Base-by-base conservation (phyloP, 1,284 basidiomycete species). In the Wallemia ichthyophaga region DNA sequence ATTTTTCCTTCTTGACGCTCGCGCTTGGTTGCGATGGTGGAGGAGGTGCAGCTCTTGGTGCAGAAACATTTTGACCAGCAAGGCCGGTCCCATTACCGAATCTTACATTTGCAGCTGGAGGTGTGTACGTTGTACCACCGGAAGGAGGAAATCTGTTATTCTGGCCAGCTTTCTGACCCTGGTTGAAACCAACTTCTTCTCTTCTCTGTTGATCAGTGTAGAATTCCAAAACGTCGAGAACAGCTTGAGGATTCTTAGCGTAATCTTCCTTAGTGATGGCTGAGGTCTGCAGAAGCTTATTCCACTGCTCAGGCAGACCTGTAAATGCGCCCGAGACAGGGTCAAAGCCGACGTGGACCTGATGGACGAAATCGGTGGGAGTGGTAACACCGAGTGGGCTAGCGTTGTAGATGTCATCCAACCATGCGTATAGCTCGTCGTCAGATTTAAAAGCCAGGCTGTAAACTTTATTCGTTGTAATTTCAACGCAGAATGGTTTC, bases 251-350 rank as follows among this genome's bases (percentile, higher is more conserved):
- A 67, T 98, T 85, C 68, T 85, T 86, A 13, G 85, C 87, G 62
- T 95, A 95, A 69, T 98, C 92, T 71, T 96, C 92, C 60, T 87
- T 83, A 1, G 92, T 96, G 70, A 98, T 95, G 31, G 91, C 89
- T 1, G 86, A 91, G 64, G 91, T 89, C 2, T 87, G 96, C 64
- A 98, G 76, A 21, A 98, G 75, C 64, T 89, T 85, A 66, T 80
- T 85, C 92, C 92, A 98, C 74, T 92, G 87, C 59, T 95, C 88
- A 1, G 92, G 92, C 66, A 98, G 78, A 59, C 92, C 92, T 3
- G 88, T 95, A 69, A 95, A 95, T 5, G 82, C 87, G 17, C 92
- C 91, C 33, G 83, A 84, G 56, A 87, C 76, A 0, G 89, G 86
- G 70, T 98, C 92, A 66, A 94, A 96, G 3, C 91, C 91, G 62